Evolutionary conservation across 352 stramenopile genomes (phyloP), one percentile per base, ranked within the genome.

Genomic region (Phytopythium helicoides): DNA sequence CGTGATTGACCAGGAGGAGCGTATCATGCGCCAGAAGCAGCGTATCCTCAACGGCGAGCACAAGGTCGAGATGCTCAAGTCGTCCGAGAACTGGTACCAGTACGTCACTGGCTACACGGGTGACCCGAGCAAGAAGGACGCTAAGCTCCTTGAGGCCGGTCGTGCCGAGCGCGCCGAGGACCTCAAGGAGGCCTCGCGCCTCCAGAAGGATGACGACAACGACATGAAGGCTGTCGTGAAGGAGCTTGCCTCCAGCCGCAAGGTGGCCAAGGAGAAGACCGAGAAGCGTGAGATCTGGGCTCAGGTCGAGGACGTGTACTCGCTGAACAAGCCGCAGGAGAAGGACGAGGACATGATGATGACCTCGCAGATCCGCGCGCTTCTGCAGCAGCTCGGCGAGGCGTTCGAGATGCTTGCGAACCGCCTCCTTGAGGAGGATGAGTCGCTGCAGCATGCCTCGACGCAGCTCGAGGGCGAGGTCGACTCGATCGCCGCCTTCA

Each of bases 271-370:
- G 54, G 79, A 92, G 19, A 94, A 94, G 73, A 67, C 81, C 22
- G 74, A 90, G 56, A 93, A 94, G 78, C 85, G 85, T 55, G 76
- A 86, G 33, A 75, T 94, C 42, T 94, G 85, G 85, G 82, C 81
- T 0, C 70, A 91, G 60, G 73, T 94, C 11, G 82, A 94, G 56
- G 75, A 92, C 49, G 85, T 94, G 39, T 94, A 94, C 71, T 86
- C 68, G 45, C 64, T 89, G 12, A 70, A 74, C 11, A 93, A 92
- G 70, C 45, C 78, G 18, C 85, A 94, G 64, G 85, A 93, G 68
- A 93, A 94, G 76, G 85, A 94, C 46, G 82, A 94, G 64, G 85
- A 94, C 64, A 93, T 94, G 85, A 94, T 94, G 85, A 94, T 94
- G 85, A 94, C 85, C 40, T 92, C 80, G 34, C 85, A 94, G 66